Evolutionary conservation across 805 yeast genomes (phyloP).

Genomic region (Wickerhamiella azyma): DNA sequence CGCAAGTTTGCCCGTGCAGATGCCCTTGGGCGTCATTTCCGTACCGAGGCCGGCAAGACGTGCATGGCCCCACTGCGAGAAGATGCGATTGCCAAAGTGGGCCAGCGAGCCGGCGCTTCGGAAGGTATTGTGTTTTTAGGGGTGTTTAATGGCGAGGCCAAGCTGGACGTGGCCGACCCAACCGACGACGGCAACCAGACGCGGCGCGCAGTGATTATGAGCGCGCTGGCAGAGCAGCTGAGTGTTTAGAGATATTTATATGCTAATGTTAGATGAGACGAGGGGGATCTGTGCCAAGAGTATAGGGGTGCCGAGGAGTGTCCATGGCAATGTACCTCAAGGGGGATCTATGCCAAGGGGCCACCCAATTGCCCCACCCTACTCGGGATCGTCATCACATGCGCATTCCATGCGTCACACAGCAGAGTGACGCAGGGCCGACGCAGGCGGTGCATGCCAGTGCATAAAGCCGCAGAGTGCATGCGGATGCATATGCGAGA

Average conservation of each 20-base stretch:
- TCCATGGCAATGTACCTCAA: too few species aligned
- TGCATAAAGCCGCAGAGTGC: background rate
- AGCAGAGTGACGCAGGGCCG: too few species aligned
- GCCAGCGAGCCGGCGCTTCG: constrained; percentile 13
- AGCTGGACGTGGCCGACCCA: constrained; percentile 10
- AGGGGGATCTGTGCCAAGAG: too few species aligned
- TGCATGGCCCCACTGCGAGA: constrained; percentile 54
- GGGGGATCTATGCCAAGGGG: too few species aligned
- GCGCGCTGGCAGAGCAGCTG: constrained; percentile 19
- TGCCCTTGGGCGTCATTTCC: constrained; percentile 61
- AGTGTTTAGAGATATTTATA: background rate
- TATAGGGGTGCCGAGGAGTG: too few species aligned
- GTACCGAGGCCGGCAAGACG: constrained; percentile 60
- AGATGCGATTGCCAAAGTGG: constrained; percentile 26
- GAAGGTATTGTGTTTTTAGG: constrained; percentile 19
- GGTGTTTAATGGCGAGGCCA: constrained; percentile 12
- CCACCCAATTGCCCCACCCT: too few species aligned
- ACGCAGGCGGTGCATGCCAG: background rate
- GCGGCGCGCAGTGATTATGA: constrained; percentile 19
- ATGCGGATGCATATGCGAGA: background rate
- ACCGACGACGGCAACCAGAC: constrained; percentile 18
- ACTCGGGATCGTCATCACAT: background rate
- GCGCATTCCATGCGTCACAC: too few species aligned
- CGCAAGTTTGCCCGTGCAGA: constrained; percentile 63
- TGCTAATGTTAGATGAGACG: background rate